Conservation (phyloP, 129 eudicot species). For the Lactuca saligna region DNA sequence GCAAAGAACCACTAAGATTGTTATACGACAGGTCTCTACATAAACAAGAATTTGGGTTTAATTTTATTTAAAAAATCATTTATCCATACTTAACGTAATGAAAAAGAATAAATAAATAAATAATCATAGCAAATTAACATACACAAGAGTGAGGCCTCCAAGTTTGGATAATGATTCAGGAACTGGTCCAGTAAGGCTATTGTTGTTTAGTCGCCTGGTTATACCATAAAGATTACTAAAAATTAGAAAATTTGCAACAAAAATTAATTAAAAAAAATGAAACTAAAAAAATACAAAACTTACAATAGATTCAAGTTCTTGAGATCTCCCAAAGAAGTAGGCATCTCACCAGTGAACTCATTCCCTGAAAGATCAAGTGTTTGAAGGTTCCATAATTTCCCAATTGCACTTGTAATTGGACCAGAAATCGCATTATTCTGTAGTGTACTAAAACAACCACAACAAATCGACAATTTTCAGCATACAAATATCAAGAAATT, state of each 20-base stretch:
- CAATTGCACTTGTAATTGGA: constrained; percentile 63
- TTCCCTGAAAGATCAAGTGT: constrained; percentile 92
- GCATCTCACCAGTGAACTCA: constrained; percentile 66
- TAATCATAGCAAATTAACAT: constrained; percentile 34
- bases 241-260: constrained; percentile 4
- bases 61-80: background rate
- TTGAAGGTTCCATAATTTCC: constrained; percentile 80
- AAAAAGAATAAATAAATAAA: background rate
- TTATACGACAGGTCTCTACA: constrained; percentile 85
- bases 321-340: constrained; percentile 72
- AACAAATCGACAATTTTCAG: constrained; percentile 4
- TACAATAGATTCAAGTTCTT: constrained; percentile 72
- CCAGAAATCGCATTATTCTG: constrained; percentile 86
- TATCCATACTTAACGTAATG: background rate
- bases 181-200: constrained; percentile 74
- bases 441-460: constrained; percentile 49
- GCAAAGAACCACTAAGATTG: constrained; percentile 84
- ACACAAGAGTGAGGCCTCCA: constrained; percentile 84
- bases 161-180: constrained; percentile 77
- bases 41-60: background rate
- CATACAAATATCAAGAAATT: background rate
- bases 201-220: constrained; percentile 94
- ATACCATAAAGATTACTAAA: constrained; percentile 30
- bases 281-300: constrained; percentile 29
- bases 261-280: background rate